Evolutionary conservation across 2,329 filamentous ascomycete genomes (phyloP).

Genomic region (Helicocarpus griseus): DNA sequence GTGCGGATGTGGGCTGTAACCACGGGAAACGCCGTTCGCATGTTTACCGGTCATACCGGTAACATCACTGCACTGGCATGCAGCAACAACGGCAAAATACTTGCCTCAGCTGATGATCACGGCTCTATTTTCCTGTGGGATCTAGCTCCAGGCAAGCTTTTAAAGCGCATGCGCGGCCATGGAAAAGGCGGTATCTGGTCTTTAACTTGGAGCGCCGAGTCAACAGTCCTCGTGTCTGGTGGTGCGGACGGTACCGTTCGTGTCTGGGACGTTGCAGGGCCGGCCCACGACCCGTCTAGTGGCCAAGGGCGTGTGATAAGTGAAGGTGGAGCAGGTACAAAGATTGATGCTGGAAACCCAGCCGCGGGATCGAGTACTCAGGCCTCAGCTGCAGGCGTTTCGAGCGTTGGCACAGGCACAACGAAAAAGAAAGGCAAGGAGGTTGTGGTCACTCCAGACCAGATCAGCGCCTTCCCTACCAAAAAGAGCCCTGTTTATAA

Average conservation of each 20-base stretch:
- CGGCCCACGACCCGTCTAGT: slow-evolving; percentile 50
- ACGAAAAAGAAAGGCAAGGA: slow-evolving; percentile 73
- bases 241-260: slow-evolving; percentile 89
- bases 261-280: slow-evolving; percentile 79
- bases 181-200: slow-evolving; percentile 90
- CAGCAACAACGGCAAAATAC: slow-evolving; percentile 73
- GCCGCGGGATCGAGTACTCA: slow-evolving; percentile 32
- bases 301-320: slow-evolving; percentile 46
- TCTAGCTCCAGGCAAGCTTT: slow-evolving; percentile 69
- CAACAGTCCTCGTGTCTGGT: slow-evolving; percentile 77
- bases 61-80: slow-evolving; percentile 79
- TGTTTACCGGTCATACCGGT: slow-evolving; percentile 86
- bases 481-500: slow-evolving; percentile 95
- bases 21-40: slow-evolving; percentile 74
- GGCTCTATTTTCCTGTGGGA: slow-evolving; percentile 95
- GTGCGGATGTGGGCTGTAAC: slow-evolving; percentile 96
- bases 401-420: slow-evolving; percentile 22
- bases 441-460: slow-evolving; percentile 79
- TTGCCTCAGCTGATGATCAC: slow-evolving; percentile 82
- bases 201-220: slow-evolving; percentile 87
- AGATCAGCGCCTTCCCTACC: slow-evolving; percentile 88
- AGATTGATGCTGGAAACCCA: slow-evolving; percentile 44
- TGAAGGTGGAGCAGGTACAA: slow-evolving; percentile 39
- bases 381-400: slow-evolving; percentile 36
- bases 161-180: slow-evolving; percentile 91